A percentile compares a stretch with the other conserved stretches of the same genome.
These are phyloP conservation scores for Aspergillus alliaceus DNA, from an alignment of 2,329 filamentous ascomycete species.

Conservation along the genomic window DNA sequence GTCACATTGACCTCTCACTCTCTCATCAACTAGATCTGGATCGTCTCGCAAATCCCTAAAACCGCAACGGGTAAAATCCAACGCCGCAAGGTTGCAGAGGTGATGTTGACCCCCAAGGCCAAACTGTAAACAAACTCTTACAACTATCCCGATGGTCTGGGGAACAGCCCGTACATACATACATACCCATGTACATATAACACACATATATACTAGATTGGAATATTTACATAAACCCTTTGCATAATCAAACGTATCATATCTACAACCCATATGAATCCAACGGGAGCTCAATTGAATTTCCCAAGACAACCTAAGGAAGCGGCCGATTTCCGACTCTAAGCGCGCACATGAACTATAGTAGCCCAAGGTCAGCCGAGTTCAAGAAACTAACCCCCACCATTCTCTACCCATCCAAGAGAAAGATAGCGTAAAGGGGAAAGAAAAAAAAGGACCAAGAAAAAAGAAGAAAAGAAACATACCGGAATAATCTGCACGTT, in stretches of 20 bases:
- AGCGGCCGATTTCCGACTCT: slow-evolving; percentile 6
- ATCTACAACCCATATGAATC: not conserved
- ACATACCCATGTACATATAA: not conserved
- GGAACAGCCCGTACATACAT: not conserved
- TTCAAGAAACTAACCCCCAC: slow-evolving; percentile 2
- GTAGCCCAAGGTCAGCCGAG: slow-evolving; percentile 4
- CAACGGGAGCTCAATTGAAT: not conserved
- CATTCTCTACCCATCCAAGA: not conserved
- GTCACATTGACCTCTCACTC: not conserved
- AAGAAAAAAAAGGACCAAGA: not conserved
- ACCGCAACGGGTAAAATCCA: slow-evolving; percentile 91
- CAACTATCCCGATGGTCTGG: no score
- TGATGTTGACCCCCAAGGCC: slow-evolving; percentile 63
- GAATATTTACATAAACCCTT: not conserved
- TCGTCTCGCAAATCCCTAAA: slow-evolving; percentile 83
- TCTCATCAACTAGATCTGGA: slow-evolving; percentile 63
- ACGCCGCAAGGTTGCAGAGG: slow-evolving; percentile 79
- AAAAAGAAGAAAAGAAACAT: slow-evolving; percentile 17
- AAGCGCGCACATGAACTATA: slow-evolving; percentile 35
- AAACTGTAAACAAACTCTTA: slow-evolving; percentile 46
- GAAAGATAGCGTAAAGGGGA: not conserved
- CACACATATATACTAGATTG: not conserved
- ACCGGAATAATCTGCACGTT: slow-evolving; percentile 53
- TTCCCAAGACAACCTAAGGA: not conserved
- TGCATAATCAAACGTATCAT: not conserved